These are phyloP conservation scores for Wickerhamomyces pijperi DNA, from an alignment of 805 yeast genomes.

Conservation along the genomic window DNA sequence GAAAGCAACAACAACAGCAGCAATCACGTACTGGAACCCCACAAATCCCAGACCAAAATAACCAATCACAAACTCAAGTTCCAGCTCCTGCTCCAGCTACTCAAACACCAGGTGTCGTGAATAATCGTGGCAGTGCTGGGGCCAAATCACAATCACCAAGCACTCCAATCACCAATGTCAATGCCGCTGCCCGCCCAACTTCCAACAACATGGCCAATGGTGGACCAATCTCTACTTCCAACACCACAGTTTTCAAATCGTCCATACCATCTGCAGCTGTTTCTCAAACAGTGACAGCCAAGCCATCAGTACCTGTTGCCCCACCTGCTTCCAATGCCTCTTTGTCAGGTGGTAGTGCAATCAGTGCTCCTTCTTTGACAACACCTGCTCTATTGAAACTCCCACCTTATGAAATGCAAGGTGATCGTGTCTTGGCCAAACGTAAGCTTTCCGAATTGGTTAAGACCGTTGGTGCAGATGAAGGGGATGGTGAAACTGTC, in stretches of 20 bases:
- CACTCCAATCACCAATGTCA: slow-evolving; percentile 34
- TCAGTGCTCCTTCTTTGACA: slow-evolving; percentile 55
- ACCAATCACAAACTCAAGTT: too few species aligned
- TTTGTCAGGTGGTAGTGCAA: slow-evolving; percentile 72
- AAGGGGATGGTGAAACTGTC: slow-evolving; percentile 81
- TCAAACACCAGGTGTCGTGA: too few species aligned
- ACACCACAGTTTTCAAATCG: slow-evolving; percentile 25
- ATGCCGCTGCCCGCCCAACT: slow-evolving; percentile 35
- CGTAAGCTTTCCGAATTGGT: slow-evolving; percentile 84
- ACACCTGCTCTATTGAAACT: slow-evolving; percentile 67
- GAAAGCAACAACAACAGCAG: slow-evolving; percentile 3
- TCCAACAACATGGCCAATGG: slow-evolving; percentile 15
- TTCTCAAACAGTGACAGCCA: slow-evolving; percentile 55
- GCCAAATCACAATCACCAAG: slow-evolving; percentile 18
- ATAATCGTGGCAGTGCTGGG: too few species aligned
- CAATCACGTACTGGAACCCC: slow-evolving; percentile 15
- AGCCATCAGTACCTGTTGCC: slow-evolving; percentile 53
- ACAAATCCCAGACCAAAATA: slow-evolving; percentile 1
- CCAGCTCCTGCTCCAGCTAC: neutral
- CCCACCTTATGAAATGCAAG: slow-evolving; percentile 75
- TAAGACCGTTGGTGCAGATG: slow-evolving; percentile 69
- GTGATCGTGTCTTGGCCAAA: slow-evolving; percentile 77
- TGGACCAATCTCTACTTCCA: slow-evolving; percentile 13
- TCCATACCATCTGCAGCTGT: slow-evolving; percentile 58
- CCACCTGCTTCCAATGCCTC: slow-evolving; percentile 71